Percentiles rank a stretch among this genome's conserved stretches.
These are phyloP conservation scores for Monosporascus sp. DNA, from an alignment of 2,329 filamentous ascomycete species.

Conservation along the genomic window DNA sequence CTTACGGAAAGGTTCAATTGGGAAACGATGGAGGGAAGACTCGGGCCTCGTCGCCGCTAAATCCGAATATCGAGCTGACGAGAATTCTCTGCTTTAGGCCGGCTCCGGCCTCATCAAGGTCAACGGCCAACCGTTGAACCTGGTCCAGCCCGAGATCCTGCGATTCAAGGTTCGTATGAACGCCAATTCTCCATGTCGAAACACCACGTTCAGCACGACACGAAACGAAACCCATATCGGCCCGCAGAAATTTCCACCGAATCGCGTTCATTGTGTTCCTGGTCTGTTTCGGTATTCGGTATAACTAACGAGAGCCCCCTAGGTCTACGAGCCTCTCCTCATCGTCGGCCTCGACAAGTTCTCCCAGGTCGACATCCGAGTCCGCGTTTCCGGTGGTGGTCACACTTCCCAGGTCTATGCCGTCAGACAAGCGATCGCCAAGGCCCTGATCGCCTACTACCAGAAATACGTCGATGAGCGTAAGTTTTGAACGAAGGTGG, in stretches of 20 bases:
- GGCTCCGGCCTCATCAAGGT: slow-evolving; percentile 83
- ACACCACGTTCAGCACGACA: background rate
- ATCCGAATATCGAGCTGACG: slow-evolving; percentile 13
- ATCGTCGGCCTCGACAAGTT: slow-evolving; percentile 98
- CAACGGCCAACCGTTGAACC: slow-evolving; percentile 91
- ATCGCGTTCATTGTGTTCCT: background rate
- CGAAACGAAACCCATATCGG: background rate
- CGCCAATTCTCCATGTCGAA: background rate
- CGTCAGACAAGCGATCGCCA: slow-evolving; percentile 97
- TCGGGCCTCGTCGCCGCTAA: background rate
- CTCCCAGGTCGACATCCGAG: slow-evolving; percentile 92
- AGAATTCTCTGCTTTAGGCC: slow-evolving; percentile 11
- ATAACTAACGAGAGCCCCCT: slow-evolving; percentile 11
- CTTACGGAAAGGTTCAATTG: background rate
- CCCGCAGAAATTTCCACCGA: slow-evolving; percentile 1
- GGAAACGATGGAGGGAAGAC: too few species aligned
- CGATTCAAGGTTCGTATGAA: slow-evolving; percentile 77
- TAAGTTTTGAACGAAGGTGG: background rate
- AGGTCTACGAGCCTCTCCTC: slow-evolving; percentile 98
- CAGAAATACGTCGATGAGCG: slow-evolving; percentile 99
- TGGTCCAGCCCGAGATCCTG: slow-evolving; percentile 94
- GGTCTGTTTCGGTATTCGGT: background rate
- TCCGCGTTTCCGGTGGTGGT: slow-evolving; percentile 94
- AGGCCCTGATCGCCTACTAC: slow-evolving; percentile 97
- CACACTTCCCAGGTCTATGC: slow-evolving; percentile 97